phyloP scores from a whole-genome alignment of 2,329 filamentous ascomycete species.

The Cladophialophora psammophila region DNA sequence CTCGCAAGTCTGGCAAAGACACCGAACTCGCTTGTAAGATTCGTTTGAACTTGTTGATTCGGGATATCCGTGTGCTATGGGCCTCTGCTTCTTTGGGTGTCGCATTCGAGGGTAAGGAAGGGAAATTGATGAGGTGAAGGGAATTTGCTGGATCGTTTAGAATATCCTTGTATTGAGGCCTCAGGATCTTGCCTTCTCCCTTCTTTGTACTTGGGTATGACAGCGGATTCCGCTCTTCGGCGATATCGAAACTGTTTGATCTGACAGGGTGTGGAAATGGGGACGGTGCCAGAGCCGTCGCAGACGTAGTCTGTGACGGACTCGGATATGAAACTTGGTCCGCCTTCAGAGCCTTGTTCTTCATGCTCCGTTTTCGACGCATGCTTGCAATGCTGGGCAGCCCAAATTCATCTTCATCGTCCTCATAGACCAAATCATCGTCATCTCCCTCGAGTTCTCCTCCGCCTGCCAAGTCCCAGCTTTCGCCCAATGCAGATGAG shows the following conservation, averaged over 20 bases:
- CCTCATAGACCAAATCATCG: constrained; percentile 77
- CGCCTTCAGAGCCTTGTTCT: constrained; percentile 42
- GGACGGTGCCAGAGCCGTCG: constrained; percentile 31
- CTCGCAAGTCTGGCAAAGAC: constrained; percentile 79
- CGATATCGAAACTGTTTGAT: constrained; percentile 91
- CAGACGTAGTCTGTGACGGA: constrained; percentile 32
- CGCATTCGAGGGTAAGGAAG: constrained; percentile 74
- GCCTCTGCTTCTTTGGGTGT: constrained; percentile 83
- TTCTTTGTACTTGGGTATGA: constrained; percentile 89
- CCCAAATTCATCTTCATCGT: constrained; percentile 94
- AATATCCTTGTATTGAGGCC: constrained; percentile 98
- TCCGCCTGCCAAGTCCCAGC: constrained; percentile 77
- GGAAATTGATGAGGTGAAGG: constrained; percentile 90
- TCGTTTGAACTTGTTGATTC: constrained; percentile 98
- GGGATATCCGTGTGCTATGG: constrained; percentile 83
- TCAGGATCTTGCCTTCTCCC: constrained; percentile 90
- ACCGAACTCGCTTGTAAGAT: constrained; percentile 93
- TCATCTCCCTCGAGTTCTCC: constrained; percentile 72
- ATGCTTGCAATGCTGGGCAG: constrained; percentile 91
- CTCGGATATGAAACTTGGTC: constrained; percentile 30
- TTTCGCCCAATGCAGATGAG: constrained; percentile 73
- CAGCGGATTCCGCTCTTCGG: constrained; percentile 82
- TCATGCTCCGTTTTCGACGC: constrained; percentile 71
- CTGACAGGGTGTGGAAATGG: constrained; percentile 54
- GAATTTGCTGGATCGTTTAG: constrained; percentile 88